phyloP scores from a whole-genome alignment of 108 stramenopile genomes.

The Phaeodactylum tricornutum region DNA sequence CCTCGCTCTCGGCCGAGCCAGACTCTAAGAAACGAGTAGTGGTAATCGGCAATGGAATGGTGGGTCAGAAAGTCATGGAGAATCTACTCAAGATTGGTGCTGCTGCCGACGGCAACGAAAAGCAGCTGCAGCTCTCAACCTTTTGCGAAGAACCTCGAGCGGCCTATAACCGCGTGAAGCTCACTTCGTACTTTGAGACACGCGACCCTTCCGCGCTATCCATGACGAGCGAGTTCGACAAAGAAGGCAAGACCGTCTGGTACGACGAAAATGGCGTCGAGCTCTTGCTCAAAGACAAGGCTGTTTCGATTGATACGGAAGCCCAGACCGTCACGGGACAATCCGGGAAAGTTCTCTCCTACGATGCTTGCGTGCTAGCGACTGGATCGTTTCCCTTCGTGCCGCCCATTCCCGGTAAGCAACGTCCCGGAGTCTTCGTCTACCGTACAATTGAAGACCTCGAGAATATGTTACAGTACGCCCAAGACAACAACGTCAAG shows the following conservation, averaged over 20 bases:
- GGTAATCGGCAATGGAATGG: constrained; percentile 89
- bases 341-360: constrained; percentile 60
- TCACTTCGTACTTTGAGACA: constrained; percentile 90
- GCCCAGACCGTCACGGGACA: constrained; percentile 71
- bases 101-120: constrained; percentile 25
- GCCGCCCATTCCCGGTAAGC: constrained; percentile 87
- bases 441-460: constrained; percentile 94
- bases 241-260: constrained; percentile 68
- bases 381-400: constrained; percentile 91
- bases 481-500: constrained; percentile 71
- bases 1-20: no score
- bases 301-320: constrained; percentile 67
- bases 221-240: constrained; percentile 79
- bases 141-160: constrained; percentile 91
- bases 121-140: constrained; percentile 66
- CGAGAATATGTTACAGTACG: constrained; percentile 80
- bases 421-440: constrained; percentile 88
- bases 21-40: constrained; percentile 81
- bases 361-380: constrained; percentile 88
- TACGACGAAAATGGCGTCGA: constrained; percentile 81
- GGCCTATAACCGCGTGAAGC: constrained; percentile 90
- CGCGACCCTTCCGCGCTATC: constrained; percentile 65
- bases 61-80: constrained; percentile 91
- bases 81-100: constrained; percentile 63
- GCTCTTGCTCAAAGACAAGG: constrained; percentile 74